Conservation (phyloP, 2,329 filamentous ascomycete genomes). For the Epichloe festucae region DNA sequence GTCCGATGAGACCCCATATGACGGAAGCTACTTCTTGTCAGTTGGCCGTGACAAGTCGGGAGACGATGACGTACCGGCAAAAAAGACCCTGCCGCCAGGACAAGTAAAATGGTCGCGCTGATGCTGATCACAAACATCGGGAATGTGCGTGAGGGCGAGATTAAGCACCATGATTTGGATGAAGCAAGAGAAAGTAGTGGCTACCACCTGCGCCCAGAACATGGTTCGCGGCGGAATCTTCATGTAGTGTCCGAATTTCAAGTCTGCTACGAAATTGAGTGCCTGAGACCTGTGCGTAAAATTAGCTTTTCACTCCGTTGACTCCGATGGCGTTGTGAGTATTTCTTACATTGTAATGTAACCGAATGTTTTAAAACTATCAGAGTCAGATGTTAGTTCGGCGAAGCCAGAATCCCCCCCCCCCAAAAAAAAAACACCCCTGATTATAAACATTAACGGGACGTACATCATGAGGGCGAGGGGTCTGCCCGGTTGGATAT, state of each 20-base stretch:
- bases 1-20: constrained; percentile 56
- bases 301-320: constrained; percentile 3
- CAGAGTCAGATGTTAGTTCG: neutral
- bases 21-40: constrained; percentile 35
- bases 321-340: neutral
- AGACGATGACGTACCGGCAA: constrained; percentile 32
- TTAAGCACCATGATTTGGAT: constrained; percentile 55
- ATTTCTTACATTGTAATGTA: constrained; percentile 42
- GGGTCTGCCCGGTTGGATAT: constrained; percentile 60
- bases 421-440: neutral
- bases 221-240: constrained; percentile 54
- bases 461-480: constrained; percentile 59
- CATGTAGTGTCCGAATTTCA: constrained; percentile 66
- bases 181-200: constrained; percentile 52
- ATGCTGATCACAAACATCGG: constrained; percentile 45
- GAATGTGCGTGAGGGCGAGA: constrained; percentile 46
- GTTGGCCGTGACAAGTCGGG: neutral
- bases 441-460: neutral
- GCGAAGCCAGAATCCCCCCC: neutral
- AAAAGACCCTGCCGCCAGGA: constrained; percentile 50
- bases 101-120: constrained; percentile 49
- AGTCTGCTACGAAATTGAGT: constrained; percentile 49
- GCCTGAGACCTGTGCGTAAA: constrained; percentile 37
- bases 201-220: constrained; percentile 53
- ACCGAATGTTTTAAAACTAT: constrained; percentile 49